phyloP scores from a whole-genome alignment of 805 yeast genomes.

The Candida glaebosa region DNA sequence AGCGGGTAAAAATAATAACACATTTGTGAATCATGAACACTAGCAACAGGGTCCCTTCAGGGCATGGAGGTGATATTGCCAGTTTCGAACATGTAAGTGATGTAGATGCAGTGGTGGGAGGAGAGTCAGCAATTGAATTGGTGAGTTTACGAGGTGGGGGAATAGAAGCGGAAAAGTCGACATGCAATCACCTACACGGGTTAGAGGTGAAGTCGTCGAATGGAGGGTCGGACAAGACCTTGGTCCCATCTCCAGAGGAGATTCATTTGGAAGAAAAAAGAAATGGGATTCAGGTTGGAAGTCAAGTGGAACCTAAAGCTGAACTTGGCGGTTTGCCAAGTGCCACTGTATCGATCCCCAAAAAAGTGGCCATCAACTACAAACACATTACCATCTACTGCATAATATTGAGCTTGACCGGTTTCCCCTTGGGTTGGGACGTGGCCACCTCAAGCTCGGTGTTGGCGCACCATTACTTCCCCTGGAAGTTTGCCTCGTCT shows the following conservation, averaged over 20 bases:
- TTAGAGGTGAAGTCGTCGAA: not conserved
- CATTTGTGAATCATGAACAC: not conserved
- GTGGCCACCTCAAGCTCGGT: slow-evolving; percentile 20
- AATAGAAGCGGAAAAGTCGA: too few relatives aligned
- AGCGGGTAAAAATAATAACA: not conserved
- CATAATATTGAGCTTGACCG: slow-evolving; percentile 12
- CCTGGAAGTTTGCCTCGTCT: slow-evolving; percentile 7
- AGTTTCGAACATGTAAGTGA: not conserved
- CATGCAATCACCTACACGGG: too few relatives aligned
- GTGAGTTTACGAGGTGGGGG: not conserved
- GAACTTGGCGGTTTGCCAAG: not conserved
- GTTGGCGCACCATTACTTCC: slow-evolving; percentile 12
- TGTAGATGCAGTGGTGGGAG: not conserved
- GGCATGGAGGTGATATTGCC: not conserved
- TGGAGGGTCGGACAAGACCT: not conserved
- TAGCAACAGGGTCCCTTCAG: not conserved
- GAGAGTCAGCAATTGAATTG: not conserved
- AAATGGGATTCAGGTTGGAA: too few relatives aligned
- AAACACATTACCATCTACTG: slow-evolving; percentile 9
- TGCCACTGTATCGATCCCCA: not conserved
- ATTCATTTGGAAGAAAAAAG: too few relatives aligned
- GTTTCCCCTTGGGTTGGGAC: slow-evolving; percentile 26
- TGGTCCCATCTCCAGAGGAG: not conserved
- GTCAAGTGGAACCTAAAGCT: not conserved
- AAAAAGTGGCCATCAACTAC: not conserved